Conservation (phyloP, 768 basidiomycete species). For the Leucocoprinus leucothites region DNA sequence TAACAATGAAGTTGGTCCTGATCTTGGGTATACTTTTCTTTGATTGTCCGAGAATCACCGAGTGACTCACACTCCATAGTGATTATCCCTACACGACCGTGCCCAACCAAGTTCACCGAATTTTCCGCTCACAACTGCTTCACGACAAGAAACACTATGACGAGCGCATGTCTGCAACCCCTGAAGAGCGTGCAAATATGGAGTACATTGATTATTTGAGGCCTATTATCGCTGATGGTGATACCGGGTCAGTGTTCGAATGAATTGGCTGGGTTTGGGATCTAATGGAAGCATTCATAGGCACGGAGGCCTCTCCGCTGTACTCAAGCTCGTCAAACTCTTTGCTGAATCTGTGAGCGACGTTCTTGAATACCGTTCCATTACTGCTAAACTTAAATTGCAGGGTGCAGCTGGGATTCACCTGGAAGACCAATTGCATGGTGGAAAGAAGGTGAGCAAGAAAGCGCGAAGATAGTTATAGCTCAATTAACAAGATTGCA, state of each 20-base stretch:
- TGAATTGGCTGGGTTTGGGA: not conserved
- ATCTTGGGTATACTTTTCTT: slow-evolving; percentile 68
- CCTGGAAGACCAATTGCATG: slow-evolving; percentile 91
- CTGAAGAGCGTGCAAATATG: slow-evolving; percentile 64
- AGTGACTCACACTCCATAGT: slow-evolving; percentile 30
- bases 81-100: slow-evolving; percentile 97
- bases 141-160: slow-evolving; percentile 95
- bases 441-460: slow-evolving; percentile 75
- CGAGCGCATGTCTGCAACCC: slow-evolving; percentile 66
- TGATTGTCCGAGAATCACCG: not conserved
- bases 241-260: slow-evolving; percentile 61
- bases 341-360: slow-evolving; percentile 82
- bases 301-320: slow-evolving; percentile 88
- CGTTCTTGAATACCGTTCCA: not conserved
- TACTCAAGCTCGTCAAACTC: slow-evolving; percentile 92
- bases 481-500: slow-evolving; percentile 11
- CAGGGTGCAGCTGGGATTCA: slow-evolving; percentile 89
- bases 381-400: not conserved
- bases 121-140: slow-evolving; percentile 88
- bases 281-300: slow-evolving; percentile 35
- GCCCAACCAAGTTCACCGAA: slow-evolving; percentile 90
- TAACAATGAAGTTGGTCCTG: slow-evolving; percentile 89
- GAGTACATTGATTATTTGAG: slow-evolving; percentile 84
- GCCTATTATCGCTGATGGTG: slow-evolving; percentile 93
- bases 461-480: not conserved